These are phyloP conservation scores for Calocera viscosa DNA, from an alignment of 768 basidiomycete species.

Conservation along the genomic window DNA sequence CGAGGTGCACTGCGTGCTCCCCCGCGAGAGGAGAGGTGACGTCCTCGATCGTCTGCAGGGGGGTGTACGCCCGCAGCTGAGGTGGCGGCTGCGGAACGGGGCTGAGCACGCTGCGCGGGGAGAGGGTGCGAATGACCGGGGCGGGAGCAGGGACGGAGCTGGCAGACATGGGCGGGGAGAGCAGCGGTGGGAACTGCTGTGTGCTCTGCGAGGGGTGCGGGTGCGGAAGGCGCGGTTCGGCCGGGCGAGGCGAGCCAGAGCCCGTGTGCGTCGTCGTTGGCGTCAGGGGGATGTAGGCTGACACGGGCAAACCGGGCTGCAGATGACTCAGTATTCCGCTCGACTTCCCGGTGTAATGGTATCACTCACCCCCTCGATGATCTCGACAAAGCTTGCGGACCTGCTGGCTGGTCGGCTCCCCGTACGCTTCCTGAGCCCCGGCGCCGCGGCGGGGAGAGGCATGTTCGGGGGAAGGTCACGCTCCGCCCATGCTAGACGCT, in stretches of 20 bases:
- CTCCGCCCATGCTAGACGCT: background rate
- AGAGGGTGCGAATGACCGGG: background rate
- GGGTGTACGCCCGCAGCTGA: background rate
- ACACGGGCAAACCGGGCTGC: background rate
- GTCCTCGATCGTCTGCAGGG: constrained; percentile 1
- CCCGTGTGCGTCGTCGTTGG: background rate
- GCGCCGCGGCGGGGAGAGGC: background rate
- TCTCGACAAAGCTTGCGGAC: background rate
- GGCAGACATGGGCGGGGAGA: constrained; percentile 4
- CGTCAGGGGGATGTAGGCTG: background rate
- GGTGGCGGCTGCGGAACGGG: background rate
- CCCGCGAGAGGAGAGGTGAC: background rate
- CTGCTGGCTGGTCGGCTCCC: constrained; percentile 1
- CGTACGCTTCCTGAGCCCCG: constrained; percentile 1
- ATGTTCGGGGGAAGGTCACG: background rate
- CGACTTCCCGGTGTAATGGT: background rate
- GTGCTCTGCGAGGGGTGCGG: background rate
- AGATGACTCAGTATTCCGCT: too few species aligned
- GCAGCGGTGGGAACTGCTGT: background rate
- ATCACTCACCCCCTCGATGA: background rate
- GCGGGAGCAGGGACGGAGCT: background rate
- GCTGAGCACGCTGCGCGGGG: background rate
- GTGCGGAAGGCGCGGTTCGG: background rate
- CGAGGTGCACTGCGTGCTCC: background rate
- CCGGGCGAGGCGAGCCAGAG: background rate